Evolutionary conservation across 2,329 filamentous ascomycete genomes (phyloP), one percentile per base, ranked within the genome.

Genomic region (Massarina eburnea): DNA sequence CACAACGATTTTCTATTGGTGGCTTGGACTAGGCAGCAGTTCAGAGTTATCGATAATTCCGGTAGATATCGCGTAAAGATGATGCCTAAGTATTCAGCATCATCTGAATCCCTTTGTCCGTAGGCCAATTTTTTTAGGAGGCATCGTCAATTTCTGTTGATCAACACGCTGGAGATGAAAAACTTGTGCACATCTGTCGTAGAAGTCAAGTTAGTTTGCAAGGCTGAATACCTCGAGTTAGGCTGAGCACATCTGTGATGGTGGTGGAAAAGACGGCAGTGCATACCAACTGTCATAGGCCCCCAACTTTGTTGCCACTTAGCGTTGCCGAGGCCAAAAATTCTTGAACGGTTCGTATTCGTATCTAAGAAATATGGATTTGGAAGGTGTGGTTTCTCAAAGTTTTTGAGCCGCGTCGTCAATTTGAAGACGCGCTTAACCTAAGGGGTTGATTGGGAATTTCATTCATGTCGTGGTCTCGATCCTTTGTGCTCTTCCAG

Each of bases 21-120:
- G 36, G 33, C 39, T 14, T 14, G 5, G 27, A 14, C 12, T 19
- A 24, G 38, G 39, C 43, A 46, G 40, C 43, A 22, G 26, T 21
- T 46, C 24, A 33, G 12, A 14, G 5, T 30, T 7, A 14, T 6
- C 9, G 12, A 30, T 5, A 8, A 30, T 14, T 30, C n/a, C n/a
- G n/a, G n/a, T n/a, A n/a, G n/a, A n/a, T n/a, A n/a, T n/a, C n/a
- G n/a, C n/a, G n/a, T n/a, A n/a, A n/a, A n/a, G n/a, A n/a, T n/a
- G n/a, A n/a, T n/a, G n/a, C n/a, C n/a, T n/a, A n/a, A n/a, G n/a
- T n/a, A n/a, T n/a, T n/a, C n/a, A n/a, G n/a, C n/a, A n/a, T n/a
- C n/a, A n/a, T n/a, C n/a, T n/a, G n/a, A n/a, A n/a, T n/a, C n/a
- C n/a, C n/a, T n/a, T n/a, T n/a, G n/a, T n/a, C n/a, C n/a, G n/a